A percentile compares a stretch with the other conserved stretches of the same genome.
These are phyloP conservation scores for Cutaneotrichosporon sp. DNA, from an alignment of 1,284 basidiomycete genomes.

Conservation along the genomic window DNA sequence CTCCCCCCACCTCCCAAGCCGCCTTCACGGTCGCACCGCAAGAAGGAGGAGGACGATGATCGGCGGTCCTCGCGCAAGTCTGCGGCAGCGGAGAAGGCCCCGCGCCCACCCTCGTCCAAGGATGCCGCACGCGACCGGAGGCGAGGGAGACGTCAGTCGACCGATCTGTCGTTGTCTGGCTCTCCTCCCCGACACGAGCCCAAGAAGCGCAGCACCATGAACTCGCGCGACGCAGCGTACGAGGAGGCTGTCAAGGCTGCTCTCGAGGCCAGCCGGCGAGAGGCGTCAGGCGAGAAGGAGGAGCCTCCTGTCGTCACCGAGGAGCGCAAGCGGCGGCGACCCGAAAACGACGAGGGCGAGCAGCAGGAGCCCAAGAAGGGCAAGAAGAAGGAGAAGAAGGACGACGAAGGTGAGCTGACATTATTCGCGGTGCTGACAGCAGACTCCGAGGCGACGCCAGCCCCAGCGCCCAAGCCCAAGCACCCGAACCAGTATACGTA, in stretches of 20 bases:
- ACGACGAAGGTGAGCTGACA: constrained; percentile 42
- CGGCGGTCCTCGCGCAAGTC: constrained; percentile 6
- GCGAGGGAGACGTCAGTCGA: constrained; percentile 18
- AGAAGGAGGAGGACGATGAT: constrained; percentile 24
- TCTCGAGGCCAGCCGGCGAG: constrained; percentile 53
- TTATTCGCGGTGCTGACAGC: constrained; percentile 9
- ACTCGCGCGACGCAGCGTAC: constrained; percentile 90
- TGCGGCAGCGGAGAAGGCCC: constrained; percentile 2
- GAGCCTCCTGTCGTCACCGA: constrained; percentile 20
- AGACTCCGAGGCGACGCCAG: constrained; percentile 14
- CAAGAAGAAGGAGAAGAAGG: constrained; percentile 48
- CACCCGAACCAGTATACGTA: constrained; percentile 65
- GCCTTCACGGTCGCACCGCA: constrained; percentile 36
- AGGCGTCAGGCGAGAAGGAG: constrained; percentile 31
- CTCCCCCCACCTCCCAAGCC: constrained; percentile 27
- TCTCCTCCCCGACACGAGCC: constrained; percentile 36
- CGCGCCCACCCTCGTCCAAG: constrained; percentile 13
- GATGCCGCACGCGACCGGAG: constrained; percentile 18
- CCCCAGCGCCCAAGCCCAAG: constrained; percentile 43
- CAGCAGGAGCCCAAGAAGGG: constrained; percentile 31
- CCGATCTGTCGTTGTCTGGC: constrained; percentile 21
- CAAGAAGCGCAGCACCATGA: constrained; percentile 94
- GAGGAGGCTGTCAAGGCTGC: constrained; percentile 74
- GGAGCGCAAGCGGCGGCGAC: constrained; percentile 25
- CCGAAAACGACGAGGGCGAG: constrained; percentile 35